A percentile compares a stretch with the other conserved stretches of the same genome.
Conservation (phyloP, 495 filamentous ascomycete genomes). For the Pyrenula aspistea region DNA sequence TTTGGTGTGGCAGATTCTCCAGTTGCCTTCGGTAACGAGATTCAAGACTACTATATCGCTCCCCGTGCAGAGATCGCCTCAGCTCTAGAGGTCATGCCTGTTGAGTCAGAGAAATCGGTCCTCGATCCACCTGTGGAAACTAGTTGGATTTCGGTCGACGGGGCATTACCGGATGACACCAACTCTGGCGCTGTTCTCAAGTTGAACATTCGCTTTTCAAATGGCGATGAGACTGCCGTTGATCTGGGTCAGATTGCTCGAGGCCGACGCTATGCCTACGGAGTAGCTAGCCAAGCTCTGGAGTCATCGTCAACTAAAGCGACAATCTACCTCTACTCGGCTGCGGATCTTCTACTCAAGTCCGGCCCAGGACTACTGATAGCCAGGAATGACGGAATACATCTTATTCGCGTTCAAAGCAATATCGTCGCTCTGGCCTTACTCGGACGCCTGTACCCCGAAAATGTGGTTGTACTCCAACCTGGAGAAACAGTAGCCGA, state of each 20-base stretch:
- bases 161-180: neutral
- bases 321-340: too few species aligned
- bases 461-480: slow-evolving; percentile 17
- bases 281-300: too few species aligned
- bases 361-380: slow-evolving; percentile 8
- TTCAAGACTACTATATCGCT: slow-evolving; percentile 17
- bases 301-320: too few species aligned
- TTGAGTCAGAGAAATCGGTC: neutral
- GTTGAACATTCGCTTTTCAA: slow-evolving; percentile 8
- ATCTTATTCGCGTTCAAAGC: slow-evolving; percentile 12
- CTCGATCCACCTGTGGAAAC: too few species aligned
- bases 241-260: slow-evolving; percentile 22
- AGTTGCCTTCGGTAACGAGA: slow-evolving; percentile 15
- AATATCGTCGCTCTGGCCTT: slow-evolving; percentile 13
- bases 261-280: slow-evolving; percentile 19
- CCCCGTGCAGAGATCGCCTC: slow-evolving; percentile 13
- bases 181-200: slow-evolving; percentile 5
- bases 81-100: neutral
- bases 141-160: neutral
- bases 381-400: slow-evolving; percentile 8
- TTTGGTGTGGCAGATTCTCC: slow-evolving; percentile 5
- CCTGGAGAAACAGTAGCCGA: slow-evolving; percentile 2
- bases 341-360: slow-evolving; percentile 5
- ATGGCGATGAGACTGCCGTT: slow-evolving; percentile 8
- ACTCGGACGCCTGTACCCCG: slow-evolving; percentile 20